Conservation (phyloP, 1,139 yeast species). For the Yamadazyma triangularis region DNA sequence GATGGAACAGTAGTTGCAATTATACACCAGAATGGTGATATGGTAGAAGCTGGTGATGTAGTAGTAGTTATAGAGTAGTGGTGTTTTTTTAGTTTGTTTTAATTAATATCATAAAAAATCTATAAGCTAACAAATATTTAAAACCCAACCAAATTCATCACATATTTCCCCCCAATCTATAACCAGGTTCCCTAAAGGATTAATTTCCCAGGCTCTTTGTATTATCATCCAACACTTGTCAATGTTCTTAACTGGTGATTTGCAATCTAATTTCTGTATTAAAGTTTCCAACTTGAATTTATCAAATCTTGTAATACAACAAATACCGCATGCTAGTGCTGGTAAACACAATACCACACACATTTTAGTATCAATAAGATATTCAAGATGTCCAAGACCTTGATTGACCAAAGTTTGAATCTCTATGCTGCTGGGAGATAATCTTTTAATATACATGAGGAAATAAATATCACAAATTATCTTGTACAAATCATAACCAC, state of each 20-base stretch:
- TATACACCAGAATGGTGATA: conserved; percentile 81
- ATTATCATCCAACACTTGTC: conserved; percentile 14
- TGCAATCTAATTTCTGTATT: conserved; percentile 8
- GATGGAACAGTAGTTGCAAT: conserved; percentile 77
- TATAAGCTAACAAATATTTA: conserved; percentile 11
- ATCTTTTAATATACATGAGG: conserved; percentile 7
- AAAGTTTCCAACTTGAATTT: conserved; percentile 6
- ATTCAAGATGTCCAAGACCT: conserved; percentile 5
- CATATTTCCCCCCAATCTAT: conserved; percentile 25
- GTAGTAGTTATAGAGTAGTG: conserved; percentile 72
- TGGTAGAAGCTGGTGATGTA: conserved; percentile 94
- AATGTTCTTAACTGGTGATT: conserved; percentile 19
- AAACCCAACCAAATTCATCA: conserved; percentile 23
- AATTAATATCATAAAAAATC: not conserved
- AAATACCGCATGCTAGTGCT: conserved; percentile 21
- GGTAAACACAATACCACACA: conserved; percentile 10
- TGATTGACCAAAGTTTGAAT: conserved; percentile 3
- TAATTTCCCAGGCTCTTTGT: conserved; percentile 21
- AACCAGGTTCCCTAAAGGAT: conserved; percentile 16
- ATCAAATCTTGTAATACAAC: conserved; percentile 18
- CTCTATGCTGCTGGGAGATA: conserved; percentile 7
- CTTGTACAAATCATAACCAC: conserved; percentile 5
- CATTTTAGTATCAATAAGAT: conserved; percentile 9
- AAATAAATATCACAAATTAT: conserved; percentile 6
- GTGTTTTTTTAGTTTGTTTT: too few species aligned